Conservation (phyloP, 257 asterid species). For the Ballota nigra region DNA sequence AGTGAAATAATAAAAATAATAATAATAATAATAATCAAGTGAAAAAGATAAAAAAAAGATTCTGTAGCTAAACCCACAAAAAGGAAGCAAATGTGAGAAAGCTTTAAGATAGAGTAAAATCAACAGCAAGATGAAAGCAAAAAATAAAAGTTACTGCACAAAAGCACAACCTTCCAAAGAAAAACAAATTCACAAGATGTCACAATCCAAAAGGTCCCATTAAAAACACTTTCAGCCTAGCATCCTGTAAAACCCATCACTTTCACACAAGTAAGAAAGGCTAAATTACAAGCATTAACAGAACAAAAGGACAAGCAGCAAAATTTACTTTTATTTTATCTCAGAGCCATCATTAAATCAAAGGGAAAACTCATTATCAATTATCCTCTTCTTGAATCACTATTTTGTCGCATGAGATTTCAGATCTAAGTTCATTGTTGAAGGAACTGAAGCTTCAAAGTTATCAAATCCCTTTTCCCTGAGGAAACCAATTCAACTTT, state of each 20-base stretch:
- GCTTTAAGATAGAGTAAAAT: constrained; percentile 8
- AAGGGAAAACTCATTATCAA: constrained; percentile 19
- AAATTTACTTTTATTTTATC: constrained; percentile 16
- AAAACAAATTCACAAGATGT: constrained; percentile 37
- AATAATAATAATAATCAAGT: background rate
- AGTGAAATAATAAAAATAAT: background rate
- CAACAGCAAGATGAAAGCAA: constrained; percentile 30
- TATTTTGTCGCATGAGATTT: constrained; percentile 8
- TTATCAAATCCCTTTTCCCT: constrained; percentile 18
- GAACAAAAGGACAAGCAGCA: constrained; percentile 44
- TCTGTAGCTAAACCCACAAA: background rate
- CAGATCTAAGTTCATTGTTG: constrained; percentile 32
- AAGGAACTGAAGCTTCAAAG: constrained; percentile 17
- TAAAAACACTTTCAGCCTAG: constrained; percentile 23
- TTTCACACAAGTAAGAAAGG: constrained; percentile 41
- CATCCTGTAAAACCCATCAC: constrained; percentile 40
- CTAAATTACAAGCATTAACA: constrained; percentile 22
- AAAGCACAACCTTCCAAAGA: constrained; percentile 33
- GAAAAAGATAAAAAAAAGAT: background rate
- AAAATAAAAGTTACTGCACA: constrained; percentile 33
- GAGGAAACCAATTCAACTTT: constrained; percentile 21
- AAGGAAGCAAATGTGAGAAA: constrained; percentile 27
- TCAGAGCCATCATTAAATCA: constrained; percentile 7
- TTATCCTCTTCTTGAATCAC: constrained; percentile 15
- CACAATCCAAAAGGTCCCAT: constrained; percentile 42